Evolutionary conservation across 2,329 filamentous ascomycete species (phyloP).

Genomic region (Aspergillus amoenus): DNA sequence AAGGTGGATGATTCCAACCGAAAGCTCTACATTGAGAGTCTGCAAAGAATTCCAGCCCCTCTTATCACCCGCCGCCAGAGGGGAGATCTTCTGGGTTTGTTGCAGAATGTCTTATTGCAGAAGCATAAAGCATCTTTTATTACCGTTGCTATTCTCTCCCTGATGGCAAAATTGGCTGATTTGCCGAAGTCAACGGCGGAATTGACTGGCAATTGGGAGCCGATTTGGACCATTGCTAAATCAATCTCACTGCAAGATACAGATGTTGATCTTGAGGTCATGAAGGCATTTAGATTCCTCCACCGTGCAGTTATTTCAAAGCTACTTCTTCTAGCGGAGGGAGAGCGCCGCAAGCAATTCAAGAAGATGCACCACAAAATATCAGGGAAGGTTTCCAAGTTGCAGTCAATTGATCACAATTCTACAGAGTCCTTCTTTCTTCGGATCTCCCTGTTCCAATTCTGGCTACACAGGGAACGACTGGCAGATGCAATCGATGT

Average conservation of each 20-base stretch:
- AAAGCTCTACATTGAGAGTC: constrained; percentile 33
- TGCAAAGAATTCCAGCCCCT: constrained; percentile 37
- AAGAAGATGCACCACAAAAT: constrained; percentile 36
- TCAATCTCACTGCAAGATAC: constrained; percentile 32
- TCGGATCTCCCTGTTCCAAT: constrained; percentile 33
- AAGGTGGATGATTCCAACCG: constrained; percentile 30
- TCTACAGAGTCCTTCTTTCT: constrained; percentile 40
- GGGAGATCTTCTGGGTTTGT: constrained; percentile 32
- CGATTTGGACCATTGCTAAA: constrained; percentile 37
- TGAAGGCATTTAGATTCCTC: constrained; percentile 39
- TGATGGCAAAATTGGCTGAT: constrained; percentile 42
- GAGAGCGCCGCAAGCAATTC: constrained; percentile 34
- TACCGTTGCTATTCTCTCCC: constrained; percentile 33
- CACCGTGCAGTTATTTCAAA: constrained; percentile 36
- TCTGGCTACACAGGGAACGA: constrained; percentile 34
- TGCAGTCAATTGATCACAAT: constrained; percentile 31
- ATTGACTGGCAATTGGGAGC: constrained; percentile 36
- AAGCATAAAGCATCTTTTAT: constrained; percentile 26
- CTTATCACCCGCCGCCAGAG: constrained; percentile 40
- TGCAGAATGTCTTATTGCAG: constrained; percentile 34
- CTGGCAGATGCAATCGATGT: constrained; percentile 30
- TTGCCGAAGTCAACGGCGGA: constrained; percentile 39
- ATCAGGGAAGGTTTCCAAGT: constrained; percentile 28
- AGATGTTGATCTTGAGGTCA: constrained; percentile 33
- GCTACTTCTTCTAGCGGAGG: constrained; percentile 34